phyloP scores from a whole-genome alignment of 108 stramenopile species.

The Skeletonema tropicum region DNA sequence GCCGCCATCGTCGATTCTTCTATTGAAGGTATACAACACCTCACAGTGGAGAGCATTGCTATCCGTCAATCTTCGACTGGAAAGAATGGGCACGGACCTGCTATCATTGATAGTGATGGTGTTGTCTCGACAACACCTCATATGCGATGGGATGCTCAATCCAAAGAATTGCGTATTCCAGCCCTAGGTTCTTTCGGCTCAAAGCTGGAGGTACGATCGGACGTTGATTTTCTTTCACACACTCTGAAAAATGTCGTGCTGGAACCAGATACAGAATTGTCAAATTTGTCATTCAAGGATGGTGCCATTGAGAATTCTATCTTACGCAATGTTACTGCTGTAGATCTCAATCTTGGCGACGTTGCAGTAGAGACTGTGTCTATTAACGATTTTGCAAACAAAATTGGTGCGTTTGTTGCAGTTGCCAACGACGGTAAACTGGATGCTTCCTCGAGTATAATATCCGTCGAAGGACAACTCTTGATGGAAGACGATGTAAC shows the following conservation, averaged over 20 bases:
- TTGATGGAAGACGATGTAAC: conserved; percentile 21
- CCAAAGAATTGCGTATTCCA: conserved; percentile 24
- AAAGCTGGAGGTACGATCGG: conserved; percentile 31
- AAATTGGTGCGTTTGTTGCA: conserved; percentile 26
- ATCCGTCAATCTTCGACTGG: conserved; percentile 13
- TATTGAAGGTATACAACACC: conserved; percentile 40
- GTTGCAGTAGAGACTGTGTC: conserved; percentile 39
- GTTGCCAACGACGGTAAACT: conserved; percentile 41
- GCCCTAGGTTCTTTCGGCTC: conserved; percentile 25
- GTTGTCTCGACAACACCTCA: conserved; percentile 21
- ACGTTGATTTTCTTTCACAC: conserved; percentile 40
- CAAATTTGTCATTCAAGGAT: conserved; percentile 24
- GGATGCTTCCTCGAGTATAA: conserved; percentile 16
- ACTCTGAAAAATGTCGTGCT: conserved; percentile 36
- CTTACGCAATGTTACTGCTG: conserved; percentile 48
- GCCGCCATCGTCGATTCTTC: conserved; percentile 33
- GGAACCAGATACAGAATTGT: conserved; percentile 31
- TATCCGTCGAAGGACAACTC: conserved; percentile 10
- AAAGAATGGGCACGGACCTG: conserved; percentile 38
- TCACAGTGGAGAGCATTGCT: conserved; percentile 39
- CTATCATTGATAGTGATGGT: conserved; percentile 40
- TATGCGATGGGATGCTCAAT: conserved; percentile 34
- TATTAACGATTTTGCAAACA: conserved; percentile 26
- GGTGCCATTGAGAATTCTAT: conserved; percentile 42
- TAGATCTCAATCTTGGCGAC: conserved; percentile 31